Evolutionary conservation across 345 rosid species (phyloP).

Genomic region (Raphanus sativus): DNA sequence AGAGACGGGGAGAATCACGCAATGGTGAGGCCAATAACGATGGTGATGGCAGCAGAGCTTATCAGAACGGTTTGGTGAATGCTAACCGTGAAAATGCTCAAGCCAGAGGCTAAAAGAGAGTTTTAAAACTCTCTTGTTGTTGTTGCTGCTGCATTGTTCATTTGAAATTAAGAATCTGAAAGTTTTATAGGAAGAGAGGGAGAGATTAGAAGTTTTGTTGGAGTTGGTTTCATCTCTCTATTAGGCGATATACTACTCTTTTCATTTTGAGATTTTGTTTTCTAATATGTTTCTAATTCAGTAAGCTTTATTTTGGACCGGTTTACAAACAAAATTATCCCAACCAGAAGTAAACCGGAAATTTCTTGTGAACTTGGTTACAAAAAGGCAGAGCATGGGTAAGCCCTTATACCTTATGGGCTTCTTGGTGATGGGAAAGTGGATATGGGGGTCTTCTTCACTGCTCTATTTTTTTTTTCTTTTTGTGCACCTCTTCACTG

Average conservation of each 20-base stretch:
- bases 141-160: neutral
- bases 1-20: constrained; percentile 46
- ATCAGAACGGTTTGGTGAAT: constrained; percentile 35
- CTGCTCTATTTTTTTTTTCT: no score
- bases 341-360: neutral
- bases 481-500: no score
- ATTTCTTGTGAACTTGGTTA: neutral
- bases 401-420: neutral
- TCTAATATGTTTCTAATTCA: neutral
- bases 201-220: constrained; percentile 1
- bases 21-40: constrained; percentile 8
- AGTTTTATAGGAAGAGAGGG: constrained; percentile 16
- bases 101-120: constrained; percentile 5
- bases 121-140: constrained; percentile 1
- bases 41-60: constrained; percentile 36
- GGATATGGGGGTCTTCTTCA: neutral
- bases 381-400: neutral
- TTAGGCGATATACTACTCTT: neutral
- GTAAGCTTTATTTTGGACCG: neutral
- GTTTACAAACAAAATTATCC: neutral
- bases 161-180: constrained; percentile 17
- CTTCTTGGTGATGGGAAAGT: neutral
- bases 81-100: constrained; percentile 28
- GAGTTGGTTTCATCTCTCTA: neutral
- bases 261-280: neutral